Evolutionary conservation across 129 eudicot genomes (phyloP), one percentile per base, ranked within the genome.

Genomic region (Arctium lappa): DNA sequence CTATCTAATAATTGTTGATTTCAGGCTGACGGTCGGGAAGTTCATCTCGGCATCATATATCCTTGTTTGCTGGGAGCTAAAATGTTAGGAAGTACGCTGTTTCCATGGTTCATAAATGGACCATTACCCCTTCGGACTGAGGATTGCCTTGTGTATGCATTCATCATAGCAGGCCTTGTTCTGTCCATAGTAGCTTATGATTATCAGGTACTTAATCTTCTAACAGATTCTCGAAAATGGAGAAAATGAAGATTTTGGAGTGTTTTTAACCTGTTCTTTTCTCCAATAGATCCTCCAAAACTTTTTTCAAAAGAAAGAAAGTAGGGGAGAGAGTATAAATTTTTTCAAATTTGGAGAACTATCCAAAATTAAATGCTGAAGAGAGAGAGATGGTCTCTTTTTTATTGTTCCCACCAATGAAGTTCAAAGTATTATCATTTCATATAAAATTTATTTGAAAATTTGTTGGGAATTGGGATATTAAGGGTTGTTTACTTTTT

Each of bases 11-110:
- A 62, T 32, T 69, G 16, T 56, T 82, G 13, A 56, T 75, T 88
- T 11, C 76, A 95, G 99, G 99, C 97, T 72, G 99, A 95, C 89
- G 99, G 99, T n/a, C 88, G 98, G 72, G 97, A 91, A 75, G 95
- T 93, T 73, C 81, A 84, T 71, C 85, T 95, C 15, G 99, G 98
- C 11, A 76, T 90, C 84, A 90, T 95, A 73, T 95, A 93, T 84
- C 98, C 99, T 63, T 93, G 93, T 89, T 88, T 95, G 48, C 76
- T 91, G 86, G 99, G 98, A 84, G 92, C 97, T 36, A 90, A 83
- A 83, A 93, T 93, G 99, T 90, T 95, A 34, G 98, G 99, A 68
- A 93, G 99, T 95, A 87, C 98, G 70, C 73, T 46, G 4, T 95
- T 90, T 84, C 98, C 98, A 29, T 95, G 99, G 99, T 83, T 88